Conservation (phyloP, 257 asterid genomes). For the Przewalskia tangutica region DNA sequence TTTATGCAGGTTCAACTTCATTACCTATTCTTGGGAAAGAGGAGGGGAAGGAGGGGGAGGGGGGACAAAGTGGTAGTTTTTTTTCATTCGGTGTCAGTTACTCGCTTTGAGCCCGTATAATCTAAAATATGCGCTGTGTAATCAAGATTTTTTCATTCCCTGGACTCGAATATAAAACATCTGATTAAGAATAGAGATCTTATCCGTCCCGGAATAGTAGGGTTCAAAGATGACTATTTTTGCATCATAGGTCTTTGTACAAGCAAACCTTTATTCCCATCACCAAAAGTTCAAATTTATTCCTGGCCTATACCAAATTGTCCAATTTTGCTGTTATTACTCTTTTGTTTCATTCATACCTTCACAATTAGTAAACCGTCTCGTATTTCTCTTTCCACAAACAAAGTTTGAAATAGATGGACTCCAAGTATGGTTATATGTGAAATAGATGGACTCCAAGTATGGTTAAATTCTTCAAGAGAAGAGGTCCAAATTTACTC, state of each 20-base stretch:
- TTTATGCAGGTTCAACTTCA: background rate
- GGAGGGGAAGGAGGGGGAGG: no score
- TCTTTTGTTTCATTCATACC: background rate
- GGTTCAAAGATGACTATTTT: background rate
- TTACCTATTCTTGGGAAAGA: background rate
- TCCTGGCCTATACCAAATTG: background rate
- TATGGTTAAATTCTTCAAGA: background rate
- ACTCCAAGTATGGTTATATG: background rate
- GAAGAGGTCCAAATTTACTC: background rate
- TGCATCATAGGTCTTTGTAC: background rate
- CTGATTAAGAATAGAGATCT: background rate
- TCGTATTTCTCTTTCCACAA: background rate
- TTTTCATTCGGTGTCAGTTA: no score
- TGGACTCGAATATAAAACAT: background rate
- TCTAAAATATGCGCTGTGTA: background rate
- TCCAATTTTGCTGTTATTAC: background rate
- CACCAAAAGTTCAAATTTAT: background rate
- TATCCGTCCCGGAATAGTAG: background rate
- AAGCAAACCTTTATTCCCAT: background rate
- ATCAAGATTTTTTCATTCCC: background rate
- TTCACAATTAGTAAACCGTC: background rate
- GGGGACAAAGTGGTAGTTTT: background rate
- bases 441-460: background rate
- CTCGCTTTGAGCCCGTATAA: no score
- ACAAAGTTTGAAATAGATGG: background rate